Base-by-base conservation (phyloP, 2,329 filamentous ascomycete species). In the Magnaporthiopsis incrustans region DNA sequence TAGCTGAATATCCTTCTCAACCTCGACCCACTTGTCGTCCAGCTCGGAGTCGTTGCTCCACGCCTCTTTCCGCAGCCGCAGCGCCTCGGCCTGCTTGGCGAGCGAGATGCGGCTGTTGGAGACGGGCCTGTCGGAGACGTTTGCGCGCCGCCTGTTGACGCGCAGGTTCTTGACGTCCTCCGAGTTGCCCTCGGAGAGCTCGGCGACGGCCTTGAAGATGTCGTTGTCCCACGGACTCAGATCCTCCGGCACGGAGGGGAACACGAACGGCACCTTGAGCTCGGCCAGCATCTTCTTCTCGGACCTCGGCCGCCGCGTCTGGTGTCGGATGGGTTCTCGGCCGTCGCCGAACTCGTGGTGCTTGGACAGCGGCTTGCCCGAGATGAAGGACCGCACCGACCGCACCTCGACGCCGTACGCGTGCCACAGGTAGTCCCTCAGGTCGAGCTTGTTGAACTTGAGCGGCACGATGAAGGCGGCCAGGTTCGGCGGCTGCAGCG, bases 211-310 rank as follows among this genome's bases (percentile, higher is more conserved):
- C 71, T 82, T 78, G 74, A 79, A 85, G 64, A 85, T 77, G n/a
- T 81, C 76, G 68, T 86, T 80, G 74, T 87, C 87, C 88, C 89
- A 92, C 74, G 80, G 77, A 65, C 81, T 74, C 67, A 85, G 79
- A 73, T 89, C 82, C 68, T 81, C 76, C 5, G 91, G 90, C 68
- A 80, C 76, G 68, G 86, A 83, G 1, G 95, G 95, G 89, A 91
- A 98, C 64, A 90, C 86, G 79, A 99, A 99, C 5, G 93, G 91
- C 79, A 88, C 80, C 67, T 83, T 85, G 79, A 99, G 85, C 81
- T 97, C 91, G 59, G 96, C 91, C 57, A 90, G 96, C 95, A 99
- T 99, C 76, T 88, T 90, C 84, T 99, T 99, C 72, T 88, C 83
- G 61, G 87, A 80, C 68, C 84, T 81, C 32, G 90, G 89, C 30